Percentiles rank a stretch among this genome's conserved stretches.
Evolutionary conservation across 163 green algal species (phyloP).

Genomic region (Scenedesmus sp.): DNA sequence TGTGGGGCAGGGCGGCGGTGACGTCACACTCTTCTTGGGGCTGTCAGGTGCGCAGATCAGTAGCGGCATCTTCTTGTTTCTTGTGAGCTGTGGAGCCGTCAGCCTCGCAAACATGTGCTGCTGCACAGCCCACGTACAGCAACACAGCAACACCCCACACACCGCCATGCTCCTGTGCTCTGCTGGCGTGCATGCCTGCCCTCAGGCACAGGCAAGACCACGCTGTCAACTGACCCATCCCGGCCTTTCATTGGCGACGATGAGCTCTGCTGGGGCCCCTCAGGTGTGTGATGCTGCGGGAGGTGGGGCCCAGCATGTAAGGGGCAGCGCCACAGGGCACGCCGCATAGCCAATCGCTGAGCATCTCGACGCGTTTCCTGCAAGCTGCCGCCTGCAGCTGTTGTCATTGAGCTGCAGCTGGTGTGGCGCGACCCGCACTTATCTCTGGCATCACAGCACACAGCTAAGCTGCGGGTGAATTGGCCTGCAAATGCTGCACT

Average conservation of each 20-base stretch:
- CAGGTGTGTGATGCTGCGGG: not conserved
- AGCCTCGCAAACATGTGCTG: not conserved
- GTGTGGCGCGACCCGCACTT: no score
- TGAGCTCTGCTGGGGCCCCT: slow-evolving; percentile 93
- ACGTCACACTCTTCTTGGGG: slow-evolving; percentile 98
- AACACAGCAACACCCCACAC: no score
- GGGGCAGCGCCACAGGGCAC: not conserved
- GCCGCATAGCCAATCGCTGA: no score
- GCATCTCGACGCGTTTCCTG: no score
- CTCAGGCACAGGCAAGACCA: slow-evolving; percentile 96
- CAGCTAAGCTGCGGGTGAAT: no score
- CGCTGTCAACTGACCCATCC: slow-evolving; percentile 87
- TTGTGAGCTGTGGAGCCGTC: not conserved
- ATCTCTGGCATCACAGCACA: no score
- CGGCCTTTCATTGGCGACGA: slow-evolving; percentile 96
- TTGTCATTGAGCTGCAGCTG: no score
- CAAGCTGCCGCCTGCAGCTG: no score
- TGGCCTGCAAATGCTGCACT: no score
- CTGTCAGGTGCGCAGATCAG: slow-evolving; percentile 40
- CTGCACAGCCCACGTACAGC: not conserved
- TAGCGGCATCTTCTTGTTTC: not conserved
- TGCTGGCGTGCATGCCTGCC: not conserved
- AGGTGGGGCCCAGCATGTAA: no score
- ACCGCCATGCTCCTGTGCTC: no score
- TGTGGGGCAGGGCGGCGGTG: slow-evolving; percentile 73